Evolutionary conservation across 257 asterid species (phyloP).

Genomic region (Solanum ossicruentum): DNA sequence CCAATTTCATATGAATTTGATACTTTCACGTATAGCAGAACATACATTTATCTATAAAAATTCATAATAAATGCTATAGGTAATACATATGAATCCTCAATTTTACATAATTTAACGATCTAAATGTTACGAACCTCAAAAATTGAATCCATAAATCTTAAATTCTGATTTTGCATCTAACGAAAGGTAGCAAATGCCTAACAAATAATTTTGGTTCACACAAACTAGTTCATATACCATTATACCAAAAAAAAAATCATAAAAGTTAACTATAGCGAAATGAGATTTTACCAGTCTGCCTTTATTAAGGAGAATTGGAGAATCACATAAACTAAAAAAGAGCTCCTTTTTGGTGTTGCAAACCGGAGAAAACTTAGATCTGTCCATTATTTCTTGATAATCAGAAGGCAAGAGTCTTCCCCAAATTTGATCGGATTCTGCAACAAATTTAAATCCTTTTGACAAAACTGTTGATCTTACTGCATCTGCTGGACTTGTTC

Average conservation of each 20-base stretch:
- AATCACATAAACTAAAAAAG: conserved; percentile 9
- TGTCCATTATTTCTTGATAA: conserved; percentile 1
- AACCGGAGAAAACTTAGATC: conserved; percentile 1
- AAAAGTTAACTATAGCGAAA: not conserved
- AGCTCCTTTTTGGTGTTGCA: conserved; percentile 21
- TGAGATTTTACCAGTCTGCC: conserved; percentile 10
- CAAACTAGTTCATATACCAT: not conserved
- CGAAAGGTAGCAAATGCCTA: not conserved
- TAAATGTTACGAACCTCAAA: not conserved
- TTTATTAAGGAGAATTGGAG: conserved; percentile 10
- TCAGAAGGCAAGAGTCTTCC: conserved; percentile 17
- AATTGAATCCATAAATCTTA: not conserved
- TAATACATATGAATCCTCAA: no score
- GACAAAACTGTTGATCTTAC: conserved; percentile 17
- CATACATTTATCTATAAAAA: no score
- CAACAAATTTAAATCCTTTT: conserved; percentile 3
- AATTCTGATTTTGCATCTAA: not conserved
- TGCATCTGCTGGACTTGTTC: conserved; percentile 19
- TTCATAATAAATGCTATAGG: no score
- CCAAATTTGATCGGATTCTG: conserved; percentile 22
- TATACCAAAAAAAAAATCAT: not conserved
- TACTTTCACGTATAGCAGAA: no score
- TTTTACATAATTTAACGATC: no score
- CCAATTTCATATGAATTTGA: no score
- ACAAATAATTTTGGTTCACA: not conserved